Conservation (phyloP, 106 monocot species). For the Acanthochlamys bracteata region DNA sequence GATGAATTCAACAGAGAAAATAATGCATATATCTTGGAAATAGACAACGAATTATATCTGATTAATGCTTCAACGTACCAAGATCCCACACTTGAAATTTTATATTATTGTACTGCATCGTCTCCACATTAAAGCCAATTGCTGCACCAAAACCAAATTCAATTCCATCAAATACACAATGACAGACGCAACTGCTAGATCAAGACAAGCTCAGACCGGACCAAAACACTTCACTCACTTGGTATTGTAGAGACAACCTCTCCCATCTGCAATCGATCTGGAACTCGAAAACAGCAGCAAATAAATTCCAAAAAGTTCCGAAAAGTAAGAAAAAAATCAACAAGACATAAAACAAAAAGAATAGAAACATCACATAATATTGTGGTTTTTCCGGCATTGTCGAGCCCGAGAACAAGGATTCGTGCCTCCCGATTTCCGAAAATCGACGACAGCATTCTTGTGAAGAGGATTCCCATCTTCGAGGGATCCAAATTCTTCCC, state of each 20-base stretch:
- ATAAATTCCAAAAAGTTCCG: background rate
- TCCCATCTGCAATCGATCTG: constrained; percentile 99
- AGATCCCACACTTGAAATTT: constrained; percentile 99
- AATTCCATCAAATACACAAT: background rate
- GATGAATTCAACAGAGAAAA: too few species aligned
- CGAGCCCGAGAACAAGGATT: constrained; percentile 99
- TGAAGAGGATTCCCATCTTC: constrained; percentile 93
- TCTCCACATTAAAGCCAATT: constrained; percentile 99
- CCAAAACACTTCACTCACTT: constrained; percentile 32
- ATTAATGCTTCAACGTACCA: constrained; percentile 35
- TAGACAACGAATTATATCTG: too few species aligned
- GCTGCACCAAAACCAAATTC: constrained; percentile 32
- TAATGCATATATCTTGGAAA: too few species aligned
- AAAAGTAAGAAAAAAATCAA: background rate
- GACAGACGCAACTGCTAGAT: background rate
- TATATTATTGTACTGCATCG: constrained; percentile 95
- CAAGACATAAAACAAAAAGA: background rate
- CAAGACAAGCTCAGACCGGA: background rate
- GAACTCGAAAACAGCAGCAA: constrained; percentile 3
- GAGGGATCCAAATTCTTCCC: too few species aligned
- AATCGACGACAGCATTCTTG: constrained; percentile 76
- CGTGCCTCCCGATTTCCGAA: constrained; percentile 96
- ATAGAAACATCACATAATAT: constrained; percentile 49
- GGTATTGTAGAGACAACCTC: constrained; percentile 97
- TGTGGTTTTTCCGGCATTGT: constrained; percentile 99